These are phyloP conservation scores for Penicillium malachiteum DNA, from an alignment of 495 filamentous ascomycete species.

Conservation along the genomic window DNA sequence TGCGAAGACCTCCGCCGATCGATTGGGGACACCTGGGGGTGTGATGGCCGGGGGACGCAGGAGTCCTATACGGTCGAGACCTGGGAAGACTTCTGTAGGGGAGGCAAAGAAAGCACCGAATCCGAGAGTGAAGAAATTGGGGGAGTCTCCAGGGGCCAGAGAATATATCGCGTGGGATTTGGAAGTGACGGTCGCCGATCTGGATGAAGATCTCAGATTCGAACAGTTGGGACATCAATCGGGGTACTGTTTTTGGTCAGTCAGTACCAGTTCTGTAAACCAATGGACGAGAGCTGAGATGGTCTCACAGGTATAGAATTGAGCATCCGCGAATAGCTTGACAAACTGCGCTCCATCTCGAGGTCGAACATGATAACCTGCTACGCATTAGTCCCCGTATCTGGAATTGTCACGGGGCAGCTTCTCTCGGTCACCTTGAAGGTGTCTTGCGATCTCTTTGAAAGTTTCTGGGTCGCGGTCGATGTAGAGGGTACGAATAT, in stretches of 20 bases:
- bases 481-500: constrained; percentile 78
- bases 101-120: constrained; percentile 86
- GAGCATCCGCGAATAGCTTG: constrained; percentile 88
- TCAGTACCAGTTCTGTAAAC: constrained; percentile 6
- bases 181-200: constrained; percentile 82
- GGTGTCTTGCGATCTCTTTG: constrained; percentile 81
- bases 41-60: constrained; percentile 85
- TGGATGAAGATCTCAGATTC: constrained; percentile 89
- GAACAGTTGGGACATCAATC: constrained; percentile 90
- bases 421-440: constrained; percentile 64
- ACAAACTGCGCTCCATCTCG: constrained; percentile 83
- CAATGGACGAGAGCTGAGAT: neutral
- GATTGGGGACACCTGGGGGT: constrained; percentile 76
- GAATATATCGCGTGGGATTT: constrained; percentile 87
- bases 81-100: constrained; percentile 80
- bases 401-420: neutral
- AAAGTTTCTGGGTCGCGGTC: constrained; percentile 93
- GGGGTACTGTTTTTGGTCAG: constrained; percentile 62
- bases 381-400: constrained; percentile 4
- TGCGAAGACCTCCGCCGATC: constrained; percentile 75
- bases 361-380: constrained; percentile 84
- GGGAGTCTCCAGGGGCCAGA: constrained; percentile 78
- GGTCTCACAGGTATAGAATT: constrained; percentile 81
- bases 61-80: constrained; percentile 74
- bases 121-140: constrained; percentile 94